Percentiles rank a stretch among this genome's conserved stretches.
These are phyloP conservation scores for Setomelanomma holmii DNA, from an alignment of 2,329 filamentous ascomycete species.

Conservation along the genomic window DNA sequence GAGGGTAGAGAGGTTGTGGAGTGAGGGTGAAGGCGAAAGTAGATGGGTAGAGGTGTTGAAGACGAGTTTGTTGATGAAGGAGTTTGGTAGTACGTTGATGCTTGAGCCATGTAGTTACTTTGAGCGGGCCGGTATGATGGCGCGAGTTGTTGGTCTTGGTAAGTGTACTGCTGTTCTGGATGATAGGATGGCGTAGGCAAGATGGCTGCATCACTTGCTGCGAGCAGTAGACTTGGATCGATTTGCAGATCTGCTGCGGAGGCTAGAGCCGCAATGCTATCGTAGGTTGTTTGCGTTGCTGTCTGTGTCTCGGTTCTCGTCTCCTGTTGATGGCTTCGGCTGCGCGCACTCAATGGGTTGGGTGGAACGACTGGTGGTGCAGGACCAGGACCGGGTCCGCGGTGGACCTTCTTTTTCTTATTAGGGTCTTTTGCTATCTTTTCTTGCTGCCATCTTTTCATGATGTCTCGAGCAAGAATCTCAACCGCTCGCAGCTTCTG, in stretches of 20 bases:
- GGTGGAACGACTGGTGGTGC: slow-evolving; percentile 38
- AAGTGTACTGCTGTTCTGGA: slow-evolving; percentile 16
- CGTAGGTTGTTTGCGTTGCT: slow-evolving; percentile 19
- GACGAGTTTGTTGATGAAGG: not conserved
- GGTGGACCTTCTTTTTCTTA: slow-evolving; percentile 50
- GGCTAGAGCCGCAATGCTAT: slow-evolving; percentile 12
- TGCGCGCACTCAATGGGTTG: slow-evolving; percentile 22
- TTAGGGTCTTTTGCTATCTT: slow-evolving; percentile 63
- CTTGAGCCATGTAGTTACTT: slow-evolving; percentile 7
- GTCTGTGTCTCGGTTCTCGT: slow-evolving; percentile 7
- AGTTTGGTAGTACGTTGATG: slow-evolving; percentile 17
- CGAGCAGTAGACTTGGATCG: slow-evolving; percentile 67
- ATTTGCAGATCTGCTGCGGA: slow-evolving; percentile 66
- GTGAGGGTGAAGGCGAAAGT: slow-evolving; percentile 72
- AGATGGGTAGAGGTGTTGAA: slow-evolving; percentile 62
- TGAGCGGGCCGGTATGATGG: slow-evolving; percentile 40
- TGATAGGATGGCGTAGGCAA: slow-evolving; percentile 30
- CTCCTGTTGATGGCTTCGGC: slow-evolving; percentile 38
- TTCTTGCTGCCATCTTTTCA: slow-evolving; percentile 77
- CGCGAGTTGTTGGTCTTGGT: slow-evolving; percentile 35
- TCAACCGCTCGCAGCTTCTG: slow-evolving; percentile 72
- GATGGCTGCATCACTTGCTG: slow-evolving; percentile 58
- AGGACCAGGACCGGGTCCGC: slow-evolving; percentile 53
- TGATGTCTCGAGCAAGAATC: slow-evolving; percentile 75
- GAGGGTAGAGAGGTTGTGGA: slow-evolving; percentile 61